A percentile compares a stretch with the other conserved stretches of the same genome.
Evolutionary conservation across 306 rosid species (phyloP).

Genomic region (Datisca glomerata): DNA sequence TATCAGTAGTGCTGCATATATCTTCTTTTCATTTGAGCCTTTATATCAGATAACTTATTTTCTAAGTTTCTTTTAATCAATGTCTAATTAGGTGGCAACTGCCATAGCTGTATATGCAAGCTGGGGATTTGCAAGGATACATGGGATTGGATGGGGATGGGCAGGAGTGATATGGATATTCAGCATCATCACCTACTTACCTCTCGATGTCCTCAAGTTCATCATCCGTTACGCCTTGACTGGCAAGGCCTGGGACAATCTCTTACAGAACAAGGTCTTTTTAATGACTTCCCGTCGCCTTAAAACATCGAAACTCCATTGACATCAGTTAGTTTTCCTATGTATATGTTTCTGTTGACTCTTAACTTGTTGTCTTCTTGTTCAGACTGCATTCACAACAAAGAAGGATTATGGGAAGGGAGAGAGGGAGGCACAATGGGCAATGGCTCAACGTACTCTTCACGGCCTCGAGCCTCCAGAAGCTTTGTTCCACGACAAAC

Average conservation of each 20-base stretch:
- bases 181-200: neutral
- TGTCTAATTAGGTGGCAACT: neutral
- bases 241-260: neutral
- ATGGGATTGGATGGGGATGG: neutral
- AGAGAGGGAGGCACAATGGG: neutral
- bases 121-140: neutral
- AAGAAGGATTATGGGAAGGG: slow-evolving; percentile 1
- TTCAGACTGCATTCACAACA: neutral
- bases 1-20: no score
- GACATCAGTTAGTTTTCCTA: neutral
- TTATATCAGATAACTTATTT: no score
- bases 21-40: no score
- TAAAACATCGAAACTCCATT: no score
- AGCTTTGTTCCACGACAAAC: neutral
- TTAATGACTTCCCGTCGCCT: no score
- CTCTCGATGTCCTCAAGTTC: slow-evolving; percentile 1
- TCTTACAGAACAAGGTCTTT: neutral
- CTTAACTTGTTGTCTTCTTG: neutral
- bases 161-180: neutral
- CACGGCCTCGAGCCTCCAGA: neutral
- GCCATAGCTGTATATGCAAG: neutral
- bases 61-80: neutral
- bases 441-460: neutral
- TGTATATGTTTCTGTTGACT: neutral
- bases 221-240: neutral